Base-by-base conservation (phyloP, 2,329 filamentous ascomycete genomes). In the Exserohilum turcica region DNA sequence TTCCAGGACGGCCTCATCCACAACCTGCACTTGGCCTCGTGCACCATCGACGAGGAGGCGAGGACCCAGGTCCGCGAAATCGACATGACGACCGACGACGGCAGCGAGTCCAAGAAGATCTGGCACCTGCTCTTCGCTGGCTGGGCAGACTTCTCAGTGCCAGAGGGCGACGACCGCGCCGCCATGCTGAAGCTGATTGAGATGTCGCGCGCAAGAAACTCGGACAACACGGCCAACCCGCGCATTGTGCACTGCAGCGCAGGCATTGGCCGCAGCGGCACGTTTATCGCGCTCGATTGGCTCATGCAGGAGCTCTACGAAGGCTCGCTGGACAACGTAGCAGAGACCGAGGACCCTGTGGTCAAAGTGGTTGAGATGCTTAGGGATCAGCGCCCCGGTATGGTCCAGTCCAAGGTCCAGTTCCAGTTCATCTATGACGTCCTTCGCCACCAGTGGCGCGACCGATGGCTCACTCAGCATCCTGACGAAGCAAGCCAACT, bases 211-310 rank as follows among this genome's bases (percentile, higher is more conserved):
- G 78, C 83, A 57, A 84, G 82, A 70, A 83, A 85, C 59, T 76
- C 75, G 18, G 61, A 72, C 53, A 67, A 72, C 37, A 35, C 66
- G 24, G 59, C 56, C 18, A 92, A 89, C 65, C 90, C 93, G 4
- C 87, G 93, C 49, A 87, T 97, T 55, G 76, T 82, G 2, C 80
- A 82, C 53, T 82, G 80, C 78, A 96, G 91, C 69, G 94, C 94
- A 6, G 94, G 94, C 33, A 93, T 99, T 12, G 94, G 94, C 10
- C 86, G 94, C 49, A 96, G 90, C 6, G 94, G 94, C 29, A 97
- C 94, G 0, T 99, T 97, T 71, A 96, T 99, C 66, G 89, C 91
- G 1, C 83, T 99, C n/a, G 94, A 97, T 75, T 91, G 95, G 74
- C 84, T 99, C 21, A 82, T 96, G 59, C 83, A 87, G 31, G 91